Evolutionary conservation across 345 rosid species (phyloP).

Genomic region (Gossypium stocksii): DNA sequence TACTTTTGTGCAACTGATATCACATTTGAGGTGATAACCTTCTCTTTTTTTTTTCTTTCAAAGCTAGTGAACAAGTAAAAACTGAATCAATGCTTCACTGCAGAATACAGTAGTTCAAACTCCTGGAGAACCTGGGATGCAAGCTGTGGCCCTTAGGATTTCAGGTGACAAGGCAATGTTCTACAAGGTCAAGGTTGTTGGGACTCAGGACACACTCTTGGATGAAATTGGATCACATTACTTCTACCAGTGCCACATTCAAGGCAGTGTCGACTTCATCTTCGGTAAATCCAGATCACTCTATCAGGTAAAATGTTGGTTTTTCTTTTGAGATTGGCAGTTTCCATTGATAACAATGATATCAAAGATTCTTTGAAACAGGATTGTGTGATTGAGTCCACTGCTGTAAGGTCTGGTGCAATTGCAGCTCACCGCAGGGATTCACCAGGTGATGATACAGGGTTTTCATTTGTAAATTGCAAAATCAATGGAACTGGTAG

Average conservation of each 20-base stretch:
- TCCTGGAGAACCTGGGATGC: slow-evolving; percentile 67
- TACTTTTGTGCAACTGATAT: slow-evolving; percentile 76
- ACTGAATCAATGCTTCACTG: slow-evolving; percentile 1
- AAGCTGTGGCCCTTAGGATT: slow-evolving; percentile 75
- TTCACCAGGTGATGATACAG: slow-evolving; percentile 57
- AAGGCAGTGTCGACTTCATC: slow-evolving; percentile 79
- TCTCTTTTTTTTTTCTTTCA: background rate
- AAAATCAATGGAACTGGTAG: slow-evolving; percentile 66
- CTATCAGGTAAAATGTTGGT: slow-evolving; percentile 41
- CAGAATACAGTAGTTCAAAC: slow-evolving; percentile 78
- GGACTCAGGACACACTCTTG: slow-evolving; percentile 86
- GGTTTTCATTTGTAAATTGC: slow-evolving; percentile 81
- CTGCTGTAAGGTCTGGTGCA: slow-evolving; percentile 55
- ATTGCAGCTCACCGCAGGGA: slow-evolving; percentile 87
- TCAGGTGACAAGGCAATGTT: slow-evolving; percentile 76
- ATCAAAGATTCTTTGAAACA: slow-evolving; percentile 17
- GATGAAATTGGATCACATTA: slow-evolving; percentile 83
- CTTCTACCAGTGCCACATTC: slow-evolving; percentile 61
- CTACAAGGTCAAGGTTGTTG: slow-evolving; percentile 59
- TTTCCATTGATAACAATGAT: background rate
- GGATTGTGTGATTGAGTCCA: slow-evolving; percentile 73
- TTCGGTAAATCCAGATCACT: slow-evolving; percentile 78
- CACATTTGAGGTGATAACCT: slow-evolving; percentile 61
- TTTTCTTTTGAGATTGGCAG: background rate
- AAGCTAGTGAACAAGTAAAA: background rate